A percentile compares a stretch with the other conserved stretches of the same genome.
These are phyloP conservation scores for Solanum pimpinellifolium DNA, from an alignment of 257 asterid species.

Conservation along the genomic window DNA sequence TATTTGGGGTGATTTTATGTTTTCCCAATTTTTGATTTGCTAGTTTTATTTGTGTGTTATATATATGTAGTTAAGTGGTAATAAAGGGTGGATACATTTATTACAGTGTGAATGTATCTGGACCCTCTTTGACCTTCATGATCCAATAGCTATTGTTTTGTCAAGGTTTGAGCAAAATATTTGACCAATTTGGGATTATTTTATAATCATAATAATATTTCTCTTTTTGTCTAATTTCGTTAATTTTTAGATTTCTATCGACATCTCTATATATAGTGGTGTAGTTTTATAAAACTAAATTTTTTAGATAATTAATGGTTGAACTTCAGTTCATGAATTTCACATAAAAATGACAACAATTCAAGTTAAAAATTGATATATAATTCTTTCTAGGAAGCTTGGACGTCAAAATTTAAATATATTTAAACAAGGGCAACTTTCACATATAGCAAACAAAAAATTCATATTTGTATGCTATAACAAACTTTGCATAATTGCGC, in stretches of 20 bases:
- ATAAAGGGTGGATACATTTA: conserved; percentile 4
- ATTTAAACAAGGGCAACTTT: not conserved
- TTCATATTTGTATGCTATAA: too few species aligned
- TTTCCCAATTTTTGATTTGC: not conserved
- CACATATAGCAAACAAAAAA: too few species aligned
- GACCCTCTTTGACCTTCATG: not conserved
- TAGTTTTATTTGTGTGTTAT: not conserved
- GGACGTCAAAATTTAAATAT: not conserved
- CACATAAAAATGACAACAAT: not conserved
- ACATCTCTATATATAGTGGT: not conserved
- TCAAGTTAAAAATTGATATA: not conserved
- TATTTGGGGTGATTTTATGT: not conserved
- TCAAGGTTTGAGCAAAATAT: not conserved
- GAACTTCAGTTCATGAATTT: not conserved
- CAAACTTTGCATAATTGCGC: too few species aligned
- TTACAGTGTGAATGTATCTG: not conserved
- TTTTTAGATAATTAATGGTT: not conserved
- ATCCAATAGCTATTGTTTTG: conserved; percentile 2
- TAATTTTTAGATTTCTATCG: not conserved
- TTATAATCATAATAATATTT: not conserved
- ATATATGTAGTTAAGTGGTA: not conserved
- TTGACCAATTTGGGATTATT: not conserved
- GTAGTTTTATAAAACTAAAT: not conserved
- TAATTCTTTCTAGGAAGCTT: not conserved
- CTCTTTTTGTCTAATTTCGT: not conserved